Conservation (phyloP, 106 monocot species). For the Dactylorhiza incarnata region DNA sequence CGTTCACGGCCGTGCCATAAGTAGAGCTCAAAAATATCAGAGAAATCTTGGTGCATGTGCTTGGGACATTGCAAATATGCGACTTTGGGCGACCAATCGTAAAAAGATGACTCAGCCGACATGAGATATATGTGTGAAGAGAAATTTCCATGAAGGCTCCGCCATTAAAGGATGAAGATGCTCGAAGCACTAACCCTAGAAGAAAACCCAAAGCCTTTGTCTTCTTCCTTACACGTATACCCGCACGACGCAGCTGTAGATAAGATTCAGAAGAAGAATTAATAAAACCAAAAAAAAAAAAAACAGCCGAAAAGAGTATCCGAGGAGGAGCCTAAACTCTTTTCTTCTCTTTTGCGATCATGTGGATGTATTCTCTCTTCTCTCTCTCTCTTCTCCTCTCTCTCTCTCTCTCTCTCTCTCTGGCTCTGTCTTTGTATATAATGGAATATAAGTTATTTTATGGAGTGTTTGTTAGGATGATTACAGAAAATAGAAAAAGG, state of each 20-base stretch:
- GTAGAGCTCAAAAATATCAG: too few species aligned
- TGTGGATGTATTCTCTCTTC: not conserved
- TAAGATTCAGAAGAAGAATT: not conserved
- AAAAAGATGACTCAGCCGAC: not conserved
- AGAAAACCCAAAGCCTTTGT: not conserved
- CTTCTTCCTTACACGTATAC: not conserved
- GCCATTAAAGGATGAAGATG: not conserved
- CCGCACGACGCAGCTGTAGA: not conserved
- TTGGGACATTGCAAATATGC: too few species aligned
- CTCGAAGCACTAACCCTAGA: not conserved
- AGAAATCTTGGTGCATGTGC: too few species aligned
- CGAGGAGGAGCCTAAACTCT: not conserved
- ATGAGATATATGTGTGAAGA: not conserved
- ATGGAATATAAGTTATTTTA: not conserved
- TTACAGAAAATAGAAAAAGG: not conserved
- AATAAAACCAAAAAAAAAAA: not conserved
- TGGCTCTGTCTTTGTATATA: not conserved
- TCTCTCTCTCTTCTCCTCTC: not conserved
- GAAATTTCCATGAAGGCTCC: conserved; percentile 1
- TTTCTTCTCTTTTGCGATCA: not conserved
- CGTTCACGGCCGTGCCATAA: too few species aligned
- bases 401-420: not conserved
- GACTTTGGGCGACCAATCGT: too few species aligned
- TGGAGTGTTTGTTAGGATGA: not conserved
- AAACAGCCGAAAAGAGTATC: not conserved